Conservation (phyloP, 768 basidiomycete species). For the Termitomyces sp. region DNA sequence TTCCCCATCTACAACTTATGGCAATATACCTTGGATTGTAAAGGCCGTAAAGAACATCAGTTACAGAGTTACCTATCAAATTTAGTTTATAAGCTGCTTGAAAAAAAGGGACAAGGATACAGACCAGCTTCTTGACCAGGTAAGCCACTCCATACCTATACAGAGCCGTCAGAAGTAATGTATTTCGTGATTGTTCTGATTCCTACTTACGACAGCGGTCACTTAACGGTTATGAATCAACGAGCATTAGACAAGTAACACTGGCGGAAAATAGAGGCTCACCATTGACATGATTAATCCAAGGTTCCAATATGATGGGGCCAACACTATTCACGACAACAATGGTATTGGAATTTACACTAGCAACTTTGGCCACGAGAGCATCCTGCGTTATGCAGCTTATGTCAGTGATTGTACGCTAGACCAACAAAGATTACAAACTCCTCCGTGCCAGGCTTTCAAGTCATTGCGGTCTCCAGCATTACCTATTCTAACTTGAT, state of each 20-base stretch:
- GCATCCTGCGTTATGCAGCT: constrained; percentile 27
- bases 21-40: constrained; percentile 50
- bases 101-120: background rate
- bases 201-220: constrained; percentile 30
- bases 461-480: constrained; percentile 50
- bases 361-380: constrained; percentile 46
- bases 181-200: background rate
- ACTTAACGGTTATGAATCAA: constrained; percentile 15
- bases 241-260: background rate
- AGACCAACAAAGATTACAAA: constrained; percentile 13
- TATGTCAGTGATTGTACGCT: background rate
- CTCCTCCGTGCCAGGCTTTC: constrained; percentile 47
- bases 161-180: background rate
- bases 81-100: background rate
- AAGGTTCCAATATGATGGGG: constrained; percentile 49
- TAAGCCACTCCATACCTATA: constrained; percentile 46
- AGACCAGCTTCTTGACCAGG: constrained; percentile 61
- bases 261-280: constrained; percentile 2
- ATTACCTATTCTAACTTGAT: constrained; percentile 30
- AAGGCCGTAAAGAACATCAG: constrained; percentile 54
- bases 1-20: background rate
- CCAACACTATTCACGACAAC: constrained; percentile 69
- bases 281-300: constrained; percentile 52
- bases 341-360: constrained; percentile 52
- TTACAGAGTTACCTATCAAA: constrained; percentile 44